A percentile compares a stretch with the other conserved stretches of the same genome.
Evolutionary conservation across 805 yeast species (phyloP).

Genomic region (Kodamaea sagamina): DNA sequence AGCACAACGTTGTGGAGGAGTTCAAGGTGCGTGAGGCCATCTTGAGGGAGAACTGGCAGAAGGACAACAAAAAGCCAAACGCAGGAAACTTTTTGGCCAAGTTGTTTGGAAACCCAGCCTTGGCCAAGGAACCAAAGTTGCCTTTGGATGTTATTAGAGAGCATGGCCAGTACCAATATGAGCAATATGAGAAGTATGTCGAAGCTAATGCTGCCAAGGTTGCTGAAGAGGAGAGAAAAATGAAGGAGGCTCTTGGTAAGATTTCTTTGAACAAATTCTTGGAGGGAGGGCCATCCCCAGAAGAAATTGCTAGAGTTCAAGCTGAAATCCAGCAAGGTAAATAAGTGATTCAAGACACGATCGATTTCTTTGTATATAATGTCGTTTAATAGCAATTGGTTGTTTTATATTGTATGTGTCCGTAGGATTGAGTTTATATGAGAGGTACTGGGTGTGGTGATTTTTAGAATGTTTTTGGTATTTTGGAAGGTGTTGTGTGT

Average conservation of each 20-base stretch:
- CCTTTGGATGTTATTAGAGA: constrained; percentile 89
- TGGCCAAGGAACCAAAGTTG: constrained; percentile 61
- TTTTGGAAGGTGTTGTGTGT: too few relatives aligned
- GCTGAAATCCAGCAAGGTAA: constrained; percentile 28
- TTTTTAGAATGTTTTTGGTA: too few relatives aligned
- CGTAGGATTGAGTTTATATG: too few relatives aligned
- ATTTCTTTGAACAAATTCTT: constrained; percentile 83
- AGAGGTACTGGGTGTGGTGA: neutral
- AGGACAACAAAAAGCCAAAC: constrained; percentile 48
- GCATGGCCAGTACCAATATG: constrained; percentile 88
- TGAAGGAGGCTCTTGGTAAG: constrained; percentile 78
- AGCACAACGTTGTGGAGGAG: constrained; percentile 70
- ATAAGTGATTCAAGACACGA: constrained; percentile 2
- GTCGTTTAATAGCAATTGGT: neutral
- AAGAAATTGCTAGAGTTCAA: constrained; percentile 53
- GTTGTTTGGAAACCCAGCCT: constrained; percentile 62
- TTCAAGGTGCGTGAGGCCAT: constrained; percentile 74
- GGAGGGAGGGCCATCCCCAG: constrained; percentile 79
- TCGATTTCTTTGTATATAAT: neutral
- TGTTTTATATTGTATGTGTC: neutral
- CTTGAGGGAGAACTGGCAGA: constrained; percentile 70
- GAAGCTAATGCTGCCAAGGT: constrained; percentile 62
- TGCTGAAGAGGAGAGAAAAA: constrained; percentile 83
- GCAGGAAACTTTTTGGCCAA: constrained; percentile 56
- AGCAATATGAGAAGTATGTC: constrained; percentile 67